Percentiles rank a stretch among this genome's conserved stretches.
Evolutionary conservation across 495 filamentous ascomycete species (phyloP).

Genomic region (Usnea hakonensis): DNA sequence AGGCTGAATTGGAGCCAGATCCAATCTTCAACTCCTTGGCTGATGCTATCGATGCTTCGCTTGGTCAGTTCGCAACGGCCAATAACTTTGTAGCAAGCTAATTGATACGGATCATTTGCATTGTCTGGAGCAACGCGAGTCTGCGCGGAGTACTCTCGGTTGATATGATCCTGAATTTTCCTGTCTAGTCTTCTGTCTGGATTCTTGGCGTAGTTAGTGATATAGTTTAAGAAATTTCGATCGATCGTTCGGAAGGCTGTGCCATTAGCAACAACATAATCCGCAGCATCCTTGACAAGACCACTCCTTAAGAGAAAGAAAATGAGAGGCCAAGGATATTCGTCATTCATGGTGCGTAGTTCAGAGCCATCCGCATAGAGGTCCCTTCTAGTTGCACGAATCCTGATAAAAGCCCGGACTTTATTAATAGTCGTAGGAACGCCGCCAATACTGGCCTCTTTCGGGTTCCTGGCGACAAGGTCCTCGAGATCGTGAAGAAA

Average conservation of each 20-base stretch:
- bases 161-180: constrained; percentile 76
- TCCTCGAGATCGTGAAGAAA: constrained; percentile 67
- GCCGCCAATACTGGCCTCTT: constrained; percentile 83
- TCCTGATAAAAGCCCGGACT: constrained; percentile 81
- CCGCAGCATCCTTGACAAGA: constrained; percentile 71
- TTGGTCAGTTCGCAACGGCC: constrained; percentile 84
- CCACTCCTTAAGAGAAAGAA: constrained; percentile 89
- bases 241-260: constrained; percentile 79
- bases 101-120: constrained; percentile 85
- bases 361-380: constrained; percentile 66
- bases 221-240: constrained; percentile 81
- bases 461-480: constrained; percentile 71
- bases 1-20: constrained; percentile 94
- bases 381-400: constrained; percentile 67
- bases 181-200: constrained; percentile 64
- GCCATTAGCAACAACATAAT: constrained; percentile 73
- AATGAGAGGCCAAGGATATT: constrained; percentile 87
- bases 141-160: constrained; percentile 79
- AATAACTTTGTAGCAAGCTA: constrained; percentile 96
- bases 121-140: constrained; percentile 75
- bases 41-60: constrained; percentile 71
- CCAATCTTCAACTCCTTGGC: constrained; percentile 84
- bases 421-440: constrained; percentile 81
- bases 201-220: constrained; percentile 67
- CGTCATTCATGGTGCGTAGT: constrained; percentile 63